Conservation (phyloP, 768 basidiomycete genomes). For the Serpula lacrymans region DNA sequence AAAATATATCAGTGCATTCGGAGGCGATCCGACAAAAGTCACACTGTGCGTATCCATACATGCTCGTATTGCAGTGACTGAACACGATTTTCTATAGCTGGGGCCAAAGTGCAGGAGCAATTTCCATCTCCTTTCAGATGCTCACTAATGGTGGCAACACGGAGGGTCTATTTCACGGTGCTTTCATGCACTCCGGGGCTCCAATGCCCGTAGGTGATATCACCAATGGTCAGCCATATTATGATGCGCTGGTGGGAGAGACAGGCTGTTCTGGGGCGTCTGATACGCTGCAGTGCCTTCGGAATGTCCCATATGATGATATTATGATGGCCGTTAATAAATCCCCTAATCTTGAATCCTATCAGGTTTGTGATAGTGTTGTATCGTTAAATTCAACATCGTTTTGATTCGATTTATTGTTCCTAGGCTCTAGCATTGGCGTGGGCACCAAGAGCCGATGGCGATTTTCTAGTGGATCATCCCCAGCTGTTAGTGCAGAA, state of each 20-base stretch:
- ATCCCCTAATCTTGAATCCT: slow-evolving; percentile 36
- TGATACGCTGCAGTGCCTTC: slow-evolving; percentile 43
- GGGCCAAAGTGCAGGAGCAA: slow-evolving; percentile 56
- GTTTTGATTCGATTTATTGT: background rate
- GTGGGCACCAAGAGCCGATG: slow-evolving; percentile 37
- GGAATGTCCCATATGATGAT: slow-evolving; percentile 28
- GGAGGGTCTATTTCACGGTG: slow-evolving; percentile 39
- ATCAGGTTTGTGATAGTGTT: slow-evolving; percentile 29
- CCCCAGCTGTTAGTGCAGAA: too few relatives aligned
- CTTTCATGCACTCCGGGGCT: slow-evolving; percentile 41
- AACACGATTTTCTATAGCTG: slow-evolving; percentile 24
- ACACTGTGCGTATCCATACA: slow-evolving; percentile 13
- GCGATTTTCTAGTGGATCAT: too few relatives aligned
- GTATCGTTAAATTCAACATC: background rate
- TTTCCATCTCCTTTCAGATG: slow-evolving; percentile 43
- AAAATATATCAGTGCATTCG: slow-evolving; percentile 47
- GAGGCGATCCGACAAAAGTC: slow-evolving; percentile 41
- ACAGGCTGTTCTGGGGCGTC: slow-evolving; percentile 31
- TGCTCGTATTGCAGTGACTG: background rate
- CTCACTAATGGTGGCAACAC: slow-evolving; percentile 36
- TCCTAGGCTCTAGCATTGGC: slow-evolving; percentile 41
- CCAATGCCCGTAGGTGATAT: slow-evolving; percentile 30
- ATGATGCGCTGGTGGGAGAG: slow-evolving; percentile 37
- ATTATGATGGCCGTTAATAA: slow-evolving; percentile 29
- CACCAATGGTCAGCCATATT: slow-evolving; percentile 32